Conservation (phyloP, 179 eudicot genomes). For the Camellia oleifera region DNA sequence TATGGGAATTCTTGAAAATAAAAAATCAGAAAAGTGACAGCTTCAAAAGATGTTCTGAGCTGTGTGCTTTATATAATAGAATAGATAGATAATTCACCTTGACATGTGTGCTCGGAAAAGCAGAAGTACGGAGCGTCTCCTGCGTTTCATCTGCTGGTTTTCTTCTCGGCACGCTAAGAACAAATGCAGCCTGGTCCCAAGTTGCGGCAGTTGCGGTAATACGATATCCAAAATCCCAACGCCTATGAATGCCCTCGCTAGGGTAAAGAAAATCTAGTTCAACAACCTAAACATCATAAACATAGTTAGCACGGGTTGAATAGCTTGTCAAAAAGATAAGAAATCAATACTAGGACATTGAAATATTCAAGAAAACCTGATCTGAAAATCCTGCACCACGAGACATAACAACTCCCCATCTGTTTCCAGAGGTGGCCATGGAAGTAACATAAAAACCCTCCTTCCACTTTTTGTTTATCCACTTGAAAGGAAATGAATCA, state of each 20-base stretch:
- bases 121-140: constrained; percentile 91
- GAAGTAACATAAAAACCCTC: constrained; percentile 92
- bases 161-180: constrained; percentile 76
- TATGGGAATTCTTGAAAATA: too few species aligned
- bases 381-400: constrained; percentile 81
- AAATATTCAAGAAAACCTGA: constrained; percentile 51
- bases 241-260: constrained; percentile 87
- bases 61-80: too few species aligned
- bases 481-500: constrained; percentile 93
- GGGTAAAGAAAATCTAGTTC: constrained; percentile 95
- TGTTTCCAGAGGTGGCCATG: constrained; percentile 91
- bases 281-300: constrained; percentile 54
- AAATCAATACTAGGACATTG: neutral
- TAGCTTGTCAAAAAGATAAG: neutral
- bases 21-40: too few species aligned
- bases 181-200: constrained; percentile 75
- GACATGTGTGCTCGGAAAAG: constrained; percentile 91
- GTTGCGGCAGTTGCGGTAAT: constrained; percentile 89
- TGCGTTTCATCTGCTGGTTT: constrained; percentile 90
- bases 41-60: too few species aligned
- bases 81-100: constrained; percentile 42
- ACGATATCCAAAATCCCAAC: constrained; percentile 93
- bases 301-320: neutral
- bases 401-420: constrained; percentile 97
- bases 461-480: constrained; percentile 98